phyloP scores from a whole-genome alignment of 257 asterid species.

The Hygrophila difformis region DNA sequence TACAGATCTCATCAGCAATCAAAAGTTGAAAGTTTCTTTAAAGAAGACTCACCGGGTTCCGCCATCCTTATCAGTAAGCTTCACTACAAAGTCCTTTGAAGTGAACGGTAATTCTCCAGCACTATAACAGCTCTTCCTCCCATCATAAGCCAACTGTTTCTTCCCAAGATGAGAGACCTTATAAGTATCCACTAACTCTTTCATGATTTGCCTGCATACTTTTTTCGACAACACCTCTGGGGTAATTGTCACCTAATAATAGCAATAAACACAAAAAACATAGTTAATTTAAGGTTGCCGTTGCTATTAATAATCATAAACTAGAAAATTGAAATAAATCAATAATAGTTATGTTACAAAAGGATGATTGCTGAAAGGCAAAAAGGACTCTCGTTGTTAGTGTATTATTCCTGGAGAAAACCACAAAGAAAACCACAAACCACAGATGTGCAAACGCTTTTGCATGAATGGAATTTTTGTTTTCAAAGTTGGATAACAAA shows the following conservation, averaged over 20 bases:
- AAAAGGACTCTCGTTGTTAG: no score
- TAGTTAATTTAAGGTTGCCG: no score
- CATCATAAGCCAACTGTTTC: conserved; percentile 55
- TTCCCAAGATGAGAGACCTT: conserved; percentile 34
- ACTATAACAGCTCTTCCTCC: conserved; percentile 57
- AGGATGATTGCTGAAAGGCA: no score
- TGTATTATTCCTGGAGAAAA: no score
- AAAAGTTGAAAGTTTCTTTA: neutral
- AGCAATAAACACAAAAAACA: neutral
- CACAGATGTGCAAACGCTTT: no score
- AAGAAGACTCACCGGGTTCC: conserved; percentile 23
- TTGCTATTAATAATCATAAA: no score
- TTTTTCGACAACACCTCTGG: conserved; percentile 64
- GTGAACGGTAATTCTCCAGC: conserved; percentile 62
- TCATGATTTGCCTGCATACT: conserved; percentile 37
- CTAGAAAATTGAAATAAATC: no score
- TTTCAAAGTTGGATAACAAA: no score
- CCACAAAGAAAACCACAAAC: no score
- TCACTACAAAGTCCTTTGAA: conserved; percentile 53
- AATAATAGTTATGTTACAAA: no score
- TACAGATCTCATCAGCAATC: neutral
- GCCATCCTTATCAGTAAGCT: conserved; percentile 25
- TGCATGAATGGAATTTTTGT: no score
- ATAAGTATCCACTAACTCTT: conserved; percentile 19
- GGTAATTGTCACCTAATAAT: conserved; percentile 42